These are phyloP conservation scores for Sambucus nigra DNA, from an alignment of 129 eudicot species.

Conservation along the genomic window DNA sequence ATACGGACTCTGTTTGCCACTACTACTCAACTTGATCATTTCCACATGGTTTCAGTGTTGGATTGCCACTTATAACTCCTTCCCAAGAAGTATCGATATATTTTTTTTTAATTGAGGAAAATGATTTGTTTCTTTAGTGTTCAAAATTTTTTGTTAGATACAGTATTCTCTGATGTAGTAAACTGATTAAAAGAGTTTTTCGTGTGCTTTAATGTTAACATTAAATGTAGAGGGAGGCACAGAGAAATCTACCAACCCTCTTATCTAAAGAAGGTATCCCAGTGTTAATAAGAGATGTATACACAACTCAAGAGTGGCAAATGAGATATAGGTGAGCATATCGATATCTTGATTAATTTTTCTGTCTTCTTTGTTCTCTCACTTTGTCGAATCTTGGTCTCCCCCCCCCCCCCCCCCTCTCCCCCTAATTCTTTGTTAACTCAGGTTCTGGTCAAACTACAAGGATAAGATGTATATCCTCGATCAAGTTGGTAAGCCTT, in stretches of 20 bases:
- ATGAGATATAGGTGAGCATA: constrained; percentile 5
- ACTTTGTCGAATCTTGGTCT: background rate
- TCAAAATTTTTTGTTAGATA: no score
- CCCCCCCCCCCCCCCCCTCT: no score
- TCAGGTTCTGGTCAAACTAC: constrained; percentile 12
- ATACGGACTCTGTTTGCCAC: no score
- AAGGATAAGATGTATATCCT: constrained; percentile 6
- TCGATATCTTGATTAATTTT: background rate
- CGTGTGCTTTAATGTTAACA: background rate
- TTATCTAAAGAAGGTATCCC: constrained; percentile 8
- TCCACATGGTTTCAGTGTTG: background rate
- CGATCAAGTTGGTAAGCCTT: constrained; percentile 4
- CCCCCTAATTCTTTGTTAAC: background rate
- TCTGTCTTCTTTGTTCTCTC: background rate
- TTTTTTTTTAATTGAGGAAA: no score
- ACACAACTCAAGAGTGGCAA: background rate
- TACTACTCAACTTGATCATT: background rate
- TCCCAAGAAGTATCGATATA: no score
- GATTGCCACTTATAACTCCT: background rate
- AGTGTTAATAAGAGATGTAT: constrained; percentile 4
- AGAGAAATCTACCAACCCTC: constrained; percentile 1
- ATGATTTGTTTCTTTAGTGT: no score
- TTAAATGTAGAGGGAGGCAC: constrained; percentile 4
- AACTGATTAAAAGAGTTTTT: background rate
- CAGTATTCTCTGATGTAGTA: background rate